phyloP scores from a whole-genome alignment of 257 asterid genomes.

The Hygrophila difformis region DNA sequence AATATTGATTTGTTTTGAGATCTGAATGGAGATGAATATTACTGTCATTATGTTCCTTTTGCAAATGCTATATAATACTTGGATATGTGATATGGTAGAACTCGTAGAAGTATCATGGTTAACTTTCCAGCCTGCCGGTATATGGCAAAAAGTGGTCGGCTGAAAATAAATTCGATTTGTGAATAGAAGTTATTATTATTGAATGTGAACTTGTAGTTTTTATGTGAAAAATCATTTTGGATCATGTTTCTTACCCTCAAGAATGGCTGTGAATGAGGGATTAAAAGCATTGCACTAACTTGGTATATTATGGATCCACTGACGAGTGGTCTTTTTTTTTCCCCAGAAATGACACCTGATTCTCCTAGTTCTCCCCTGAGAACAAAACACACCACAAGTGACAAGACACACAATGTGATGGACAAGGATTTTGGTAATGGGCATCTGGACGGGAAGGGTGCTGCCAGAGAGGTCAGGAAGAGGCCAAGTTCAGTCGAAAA shows the following conservation, averaged over 20 bases:
- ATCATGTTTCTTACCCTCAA: neutral
- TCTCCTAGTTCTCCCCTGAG: slow-evolving; percentile 17
- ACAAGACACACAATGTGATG: slow-evolving; percentile 26
- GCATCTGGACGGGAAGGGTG: slow-evolving; percentile 28
- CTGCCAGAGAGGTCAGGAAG: slow-evolving; percentile 26
- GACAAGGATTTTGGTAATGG: slow-evolving; percentile 30
- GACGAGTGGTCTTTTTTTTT: slow-evolving; percentile 7
- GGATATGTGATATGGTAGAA: too few relatives aligned
- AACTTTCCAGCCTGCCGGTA: too few relatives aligned
- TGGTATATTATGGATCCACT: neutral
- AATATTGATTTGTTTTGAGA: too few relatives aligned
- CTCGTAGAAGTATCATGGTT: too few relatives aligned
- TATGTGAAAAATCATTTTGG: neutral
- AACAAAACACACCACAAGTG: slow-evolving; percentile 12
- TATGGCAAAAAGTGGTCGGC: too few relatives aligned
- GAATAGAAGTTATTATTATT: too few relatives aligned
- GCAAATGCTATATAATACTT: too few relatives aligned
- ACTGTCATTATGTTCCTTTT: too few relatives aligned
- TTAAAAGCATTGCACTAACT: neutral
- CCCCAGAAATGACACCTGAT: slow-evolving; percentile 38
- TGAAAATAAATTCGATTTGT: too few relatives aligned
- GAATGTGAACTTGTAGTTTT: too few relatives aligned
- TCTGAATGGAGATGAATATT: too few relatives aligned
- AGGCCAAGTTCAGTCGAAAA: slow-evolving; percentile 24
- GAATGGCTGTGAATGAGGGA: neutral